A percentile compares a stretch with the other conserved stretches of the same genome.
Conservation (phyloP, 2,329 filamentous ascomycete species). For the Ophiocordyceps sinensis region DNA sequence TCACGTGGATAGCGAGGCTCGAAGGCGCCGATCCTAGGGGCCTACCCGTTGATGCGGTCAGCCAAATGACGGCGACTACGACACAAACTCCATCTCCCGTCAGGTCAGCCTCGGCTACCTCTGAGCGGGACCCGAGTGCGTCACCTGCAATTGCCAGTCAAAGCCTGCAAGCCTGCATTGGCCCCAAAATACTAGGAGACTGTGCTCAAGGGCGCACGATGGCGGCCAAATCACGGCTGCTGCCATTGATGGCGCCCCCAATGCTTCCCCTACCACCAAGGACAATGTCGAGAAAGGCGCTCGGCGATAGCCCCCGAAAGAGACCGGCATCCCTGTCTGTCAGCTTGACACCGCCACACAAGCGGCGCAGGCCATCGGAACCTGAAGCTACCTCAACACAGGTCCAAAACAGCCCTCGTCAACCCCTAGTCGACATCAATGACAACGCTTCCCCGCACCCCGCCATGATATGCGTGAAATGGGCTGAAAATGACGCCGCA, state of each 20-base stretch:
- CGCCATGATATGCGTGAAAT: not conserved
- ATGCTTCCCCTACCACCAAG: slow-evolving; percentile 2
- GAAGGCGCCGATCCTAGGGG: slow-evolving; percentile 36
- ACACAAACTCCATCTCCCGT: slow-evolving; percentile 19
- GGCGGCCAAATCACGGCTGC: not conserved
- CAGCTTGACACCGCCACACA: slow-evolving; percentile 4
- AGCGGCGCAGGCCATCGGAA: slow-evolving; percentile 5
- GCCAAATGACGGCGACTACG: slow-evolving; percentile 28
- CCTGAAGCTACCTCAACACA: not conserved
- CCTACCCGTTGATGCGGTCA: slow-evolving; percentile 25
- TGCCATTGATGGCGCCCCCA: slow-evolving; percentile 3
- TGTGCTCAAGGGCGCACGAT: not conserved
- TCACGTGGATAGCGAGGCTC: slow-evolving; percentile 46
- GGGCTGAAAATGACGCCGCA: no score
- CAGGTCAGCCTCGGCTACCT: slow-evolving; percentile 11
- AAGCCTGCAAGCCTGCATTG: not conserved
- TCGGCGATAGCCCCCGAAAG: slow-evolving; percentile 3
- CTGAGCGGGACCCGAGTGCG: not conserved
- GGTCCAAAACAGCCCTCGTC: slow-evolving; percentile 3
- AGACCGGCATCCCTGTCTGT: not conserved
- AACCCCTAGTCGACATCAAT: slow-evolving; percentile 10
- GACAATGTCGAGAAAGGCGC: not conserved
- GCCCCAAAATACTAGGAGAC: not conserved
- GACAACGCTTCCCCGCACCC: slow-evolving; percentile 8
- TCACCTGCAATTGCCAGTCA: not conserved